Conservation (phyloP, 2,329 filamentous ascomycete genomes). For the Claviceps sp. region DNA sequence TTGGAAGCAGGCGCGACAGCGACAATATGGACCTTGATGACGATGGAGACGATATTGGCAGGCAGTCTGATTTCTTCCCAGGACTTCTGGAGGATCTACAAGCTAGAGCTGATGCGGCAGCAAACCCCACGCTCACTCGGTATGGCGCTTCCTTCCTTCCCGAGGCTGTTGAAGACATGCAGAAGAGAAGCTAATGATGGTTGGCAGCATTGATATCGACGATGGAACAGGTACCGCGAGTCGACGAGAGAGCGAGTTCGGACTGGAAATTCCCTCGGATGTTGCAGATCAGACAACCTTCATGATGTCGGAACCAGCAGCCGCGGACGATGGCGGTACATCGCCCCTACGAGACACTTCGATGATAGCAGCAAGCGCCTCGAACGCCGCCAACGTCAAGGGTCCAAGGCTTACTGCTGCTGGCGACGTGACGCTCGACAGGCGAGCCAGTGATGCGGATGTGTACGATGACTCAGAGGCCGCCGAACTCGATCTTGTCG, state of each 20-base stretch:
- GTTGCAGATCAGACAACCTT: constrained; percentile 39
- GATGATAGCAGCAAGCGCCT: not conserved
- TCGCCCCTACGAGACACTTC: constrained; percentile 8
- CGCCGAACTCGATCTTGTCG: not conserved
- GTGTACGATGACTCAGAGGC: constrained; percentile 1
- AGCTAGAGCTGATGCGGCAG: constrained; percentile 20
- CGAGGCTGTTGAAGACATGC: too few relatives aligned
- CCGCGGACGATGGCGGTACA: constrained; percentile 14
- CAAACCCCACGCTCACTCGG: constrained; percentile 32
- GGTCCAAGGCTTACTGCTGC: not conserved
- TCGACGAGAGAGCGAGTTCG: constrained; percentile 35
- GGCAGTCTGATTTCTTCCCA: constrained; percentile 40
- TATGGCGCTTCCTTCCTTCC: constrained; percentile 12
- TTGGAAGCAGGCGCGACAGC: constrained; percentile 40
- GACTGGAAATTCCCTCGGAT: constrained; percentile 33
- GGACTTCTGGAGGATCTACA: constrained; percentile 30
- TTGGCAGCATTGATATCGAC: constrained; percentile 26
- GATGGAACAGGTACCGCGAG: constrained; percentile 25
- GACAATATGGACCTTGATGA: constrained; percentile 31
- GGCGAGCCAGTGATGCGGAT: not conserved
- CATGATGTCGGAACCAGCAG: constrained; percentile 25
- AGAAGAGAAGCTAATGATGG: not conserved
- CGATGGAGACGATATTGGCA: constrained; percentile 27
- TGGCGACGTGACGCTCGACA: constrained; percentile 7
- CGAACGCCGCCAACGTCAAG: not conserved